phyloP scores from a whole-genome alignment of 441 rosid species.

The Hura crepitans region DNA sequence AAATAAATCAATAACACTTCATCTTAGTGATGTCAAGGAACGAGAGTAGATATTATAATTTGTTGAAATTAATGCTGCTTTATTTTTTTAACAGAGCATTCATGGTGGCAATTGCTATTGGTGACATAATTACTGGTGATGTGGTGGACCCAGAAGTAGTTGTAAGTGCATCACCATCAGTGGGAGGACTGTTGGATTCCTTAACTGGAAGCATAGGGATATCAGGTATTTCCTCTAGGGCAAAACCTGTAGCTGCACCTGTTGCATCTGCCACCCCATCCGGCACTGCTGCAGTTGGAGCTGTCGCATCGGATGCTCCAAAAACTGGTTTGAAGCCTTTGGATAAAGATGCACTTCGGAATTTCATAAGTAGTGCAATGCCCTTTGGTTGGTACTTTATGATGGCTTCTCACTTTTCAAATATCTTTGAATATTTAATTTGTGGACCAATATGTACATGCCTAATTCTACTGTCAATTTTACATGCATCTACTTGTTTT shows the following conservation, averaged over 20 bases:
- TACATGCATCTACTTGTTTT: conserved; percentile 18
- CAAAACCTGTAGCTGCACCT: conserved; percentile 77
- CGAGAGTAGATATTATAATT: neutral
- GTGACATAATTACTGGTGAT: conserved; percentile 78
- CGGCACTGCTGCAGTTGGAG: conserved; percentile 46
- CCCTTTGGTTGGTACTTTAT: conserved; percentile 77
- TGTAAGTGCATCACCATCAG: conserved; percentile 65
- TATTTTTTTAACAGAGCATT: conserved; percentile 52
- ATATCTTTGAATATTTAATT: conserved; percentile 19
- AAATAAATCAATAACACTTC: neutral
- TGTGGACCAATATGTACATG: conserved; percentile 18
- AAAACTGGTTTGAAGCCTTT: conserved; percentile 63
- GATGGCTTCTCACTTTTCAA: conserved; percentile 28
- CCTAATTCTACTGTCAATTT: conserved; percentile 8
- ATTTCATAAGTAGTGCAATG: conserved; percentile 71
- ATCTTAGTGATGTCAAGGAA: neutral
- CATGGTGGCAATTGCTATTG: conserved; percentile 82
- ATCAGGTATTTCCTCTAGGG: conserved; percentile 71
- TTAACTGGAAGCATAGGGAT: conserved; percentile 91
- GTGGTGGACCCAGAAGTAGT: conserved; percentile 79
- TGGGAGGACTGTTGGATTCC: conserved; percentile 93
- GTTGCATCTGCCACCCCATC: conserved; percentile 63
- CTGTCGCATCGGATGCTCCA: conserved; percentile 59
- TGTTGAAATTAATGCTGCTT: neutral
- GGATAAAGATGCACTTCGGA: conserved; percentile 76